phyloP scores from a whole-genome alignment of 352 stramenopile species.

The Globisporangium solare region DNA sequence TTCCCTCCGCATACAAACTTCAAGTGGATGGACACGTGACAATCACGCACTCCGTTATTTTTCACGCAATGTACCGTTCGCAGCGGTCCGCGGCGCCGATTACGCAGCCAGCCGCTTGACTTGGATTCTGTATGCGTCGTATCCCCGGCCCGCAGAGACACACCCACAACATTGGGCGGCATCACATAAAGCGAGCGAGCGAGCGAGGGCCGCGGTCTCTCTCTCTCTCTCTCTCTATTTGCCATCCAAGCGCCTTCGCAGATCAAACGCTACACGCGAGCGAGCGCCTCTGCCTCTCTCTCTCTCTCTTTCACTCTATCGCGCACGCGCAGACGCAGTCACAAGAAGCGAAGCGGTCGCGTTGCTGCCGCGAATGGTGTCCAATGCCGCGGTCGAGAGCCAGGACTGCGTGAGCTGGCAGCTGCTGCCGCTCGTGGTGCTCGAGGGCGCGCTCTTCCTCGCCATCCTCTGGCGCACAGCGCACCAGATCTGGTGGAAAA shows the following conservation, averaged over 20 bases:
- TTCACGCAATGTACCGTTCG: too few relatives aligned
- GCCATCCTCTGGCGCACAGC: constrained; percentile 50
- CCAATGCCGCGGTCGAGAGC: constrained; percentile 20
- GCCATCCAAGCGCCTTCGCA: too few relatives aligned
- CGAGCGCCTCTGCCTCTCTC: not conserved
- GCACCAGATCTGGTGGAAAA: constrained; percentile 62
- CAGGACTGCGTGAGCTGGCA: constrained; percentile 37
- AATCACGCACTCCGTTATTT: not conserved
- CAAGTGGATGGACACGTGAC: not conserved
- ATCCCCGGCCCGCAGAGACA: too few relatives aligned
- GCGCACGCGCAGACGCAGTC: too few relatives aligned
- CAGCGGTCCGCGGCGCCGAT: not conserved
- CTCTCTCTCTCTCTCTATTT: too few relatives aligned
- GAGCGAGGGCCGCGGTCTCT: too few relatives aligned
- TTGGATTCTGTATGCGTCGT: not conserved
- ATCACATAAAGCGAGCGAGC: too few relatives aligned
- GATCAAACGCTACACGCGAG: too few relatives aligned
- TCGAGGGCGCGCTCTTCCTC: constrained; percentile 34
- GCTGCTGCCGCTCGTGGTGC: constrained; percentile 40
- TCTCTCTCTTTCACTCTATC: too few relatives aligned
- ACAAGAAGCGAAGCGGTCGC: not conserved
- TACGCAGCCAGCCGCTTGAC: not conserved
- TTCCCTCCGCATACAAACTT: constrained; percentile 1
- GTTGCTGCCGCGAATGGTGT: constrained; percentile 27
- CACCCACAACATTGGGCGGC: too few relatives aligned